Conservation (phyloP, 768 basidiomycete species). For the Terana coerulea region DNA sequence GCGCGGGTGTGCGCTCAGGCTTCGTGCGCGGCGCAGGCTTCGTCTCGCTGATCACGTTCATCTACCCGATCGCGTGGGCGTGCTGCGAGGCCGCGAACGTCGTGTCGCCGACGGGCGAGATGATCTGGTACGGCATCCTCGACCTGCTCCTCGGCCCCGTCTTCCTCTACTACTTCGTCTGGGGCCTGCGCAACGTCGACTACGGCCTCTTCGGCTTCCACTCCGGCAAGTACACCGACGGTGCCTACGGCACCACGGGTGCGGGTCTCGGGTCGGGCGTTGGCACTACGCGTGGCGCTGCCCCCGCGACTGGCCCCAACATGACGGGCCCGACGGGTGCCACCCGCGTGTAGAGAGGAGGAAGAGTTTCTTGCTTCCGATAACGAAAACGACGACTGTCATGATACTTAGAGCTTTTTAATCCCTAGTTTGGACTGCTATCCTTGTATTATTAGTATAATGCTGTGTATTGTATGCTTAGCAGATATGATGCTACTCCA, state of each 20-base stretch:
- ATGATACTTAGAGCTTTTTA: no score
- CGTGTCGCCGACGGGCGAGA: slow-evolving; percentile 48
- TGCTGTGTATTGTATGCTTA: no score
- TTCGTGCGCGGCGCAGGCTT: slow-evolving; percentile 34
- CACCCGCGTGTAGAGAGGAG: no score
- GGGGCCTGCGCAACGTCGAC: slow-evolving; percentile 22
- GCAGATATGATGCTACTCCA: no score
- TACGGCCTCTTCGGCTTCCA: slow-evolving; percentile 27
- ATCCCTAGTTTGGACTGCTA: no score
- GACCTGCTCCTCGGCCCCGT: slow-evolving; percentile 38
- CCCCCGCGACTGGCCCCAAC: no score
- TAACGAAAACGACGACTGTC: no score
- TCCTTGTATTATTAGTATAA: no score
- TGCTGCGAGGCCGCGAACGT: slow-evolving; percentile 49
- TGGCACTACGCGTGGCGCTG: no score
- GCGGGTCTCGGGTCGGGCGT: slow-evolving; percentile 10
- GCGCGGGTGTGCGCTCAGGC: slow-evolving; percentile 20
- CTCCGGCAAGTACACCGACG: slow-evolving; percentile 26
- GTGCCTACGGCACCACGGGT: slow-evolving; percentile 14
- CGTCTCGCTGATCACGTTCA: slow-evolving; percentile 48
- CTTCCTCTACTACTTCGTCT: slow-evolving; percentile 31
- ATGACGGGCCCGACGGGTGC: no score
- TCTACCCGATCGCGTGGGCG: slow-evolving; percentile 60
- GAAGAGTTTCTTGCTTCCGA: no score
- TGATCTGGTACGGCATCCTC: slow-evolving; percentile 53